phyloP scores from a whole-genome alignment of 495 filamentous ascomycete species.

The Neurospora terricola region DNA sequence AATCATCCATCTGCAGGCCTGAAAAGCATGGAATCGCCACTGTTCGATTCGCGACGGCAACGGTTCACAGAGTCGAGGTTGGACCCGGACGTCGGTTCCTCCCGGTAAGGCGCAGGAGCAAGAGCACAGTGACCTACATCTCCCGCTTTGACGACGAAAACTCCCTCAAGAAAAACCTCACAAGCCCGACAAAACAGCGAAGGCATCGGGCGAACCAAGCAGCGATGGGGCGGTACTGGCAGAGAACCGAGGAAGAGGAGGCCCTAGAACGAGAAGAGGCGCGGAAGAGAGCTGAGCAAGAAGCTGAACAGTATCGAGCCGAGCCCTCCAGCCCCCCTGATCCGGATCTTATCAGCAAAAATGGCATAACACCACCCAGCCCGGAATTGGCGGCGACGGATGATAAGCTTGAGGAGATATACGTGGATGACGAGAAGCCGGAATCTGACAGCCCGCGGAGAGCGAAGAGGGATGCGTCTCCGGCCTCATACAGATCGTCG shows the following conservation, averaged over 20 bases:
- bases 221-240: constrained; percentile 26
- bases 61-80: constrained; percentile 23
- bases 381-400: not conserved
- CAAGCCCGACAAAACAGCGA: constrained; percentile 20
- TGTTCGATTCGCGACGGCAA: constrained; percentile 25
- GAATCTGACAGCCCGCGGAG: not conserved
- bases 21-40: constrained; percentile 7
- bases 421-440: not conserved
- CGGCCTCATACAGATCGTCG: not conserved
- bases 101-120: constrained; percentile 25
- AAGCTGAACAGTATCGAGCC: constrained; percentile 21
- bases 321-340: constrained; percentile 15
- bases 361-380: not conserved
- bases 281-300: constrained; percentile 16
- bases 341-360: not conserved
- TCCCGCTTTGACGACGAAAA: constrained; percentile 18
- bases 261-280: constrained; percentile 19
- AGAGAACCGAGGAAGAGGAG: constrained; percentile 25
- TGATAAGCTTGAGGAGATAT: not conserved
- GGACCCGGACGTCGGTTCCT: constrained; percentile 19
- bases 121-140: constrained; percentile 26
- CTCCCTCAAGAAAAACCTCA: constrained; percentile 11
- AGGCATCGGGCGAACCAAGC: constrained; percentile 25
- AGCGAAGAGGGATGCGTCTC: not conserved
- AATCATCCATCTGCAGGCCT: not conserved